Percentiles rank a stretch among this genome's conserved stretches.
phyloP scores from a whole-genome alignment of 768 basidiomycete genomes.

The Lentinula sp. region DNA sequence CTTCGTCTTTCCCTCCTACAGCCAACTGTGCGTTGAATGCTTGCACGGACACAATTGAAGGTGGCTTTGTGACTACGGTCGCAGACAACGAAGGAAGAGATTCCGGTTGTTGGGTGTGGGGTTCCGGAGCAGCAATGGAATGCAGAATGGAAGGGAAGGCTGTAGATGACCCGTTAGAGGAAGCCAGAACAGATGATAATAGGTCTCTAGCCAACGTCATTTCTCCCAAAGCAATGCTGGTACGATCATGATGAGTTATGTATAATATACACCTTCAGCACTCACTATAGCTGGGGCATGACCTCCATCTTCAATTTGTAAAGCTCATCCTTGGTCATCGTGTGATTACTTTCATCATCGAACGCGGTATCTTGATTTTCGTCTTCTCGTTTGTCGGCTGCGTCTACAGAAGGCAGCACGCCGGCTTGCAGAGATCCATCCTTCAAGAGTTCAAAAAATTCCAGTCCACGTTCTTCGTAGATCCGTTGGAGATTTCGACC shows the following conservation, averaged over 20 bases:
- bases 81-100: slow-evolving; percentile 40
- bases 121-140: slow-evolving; percentile 8
- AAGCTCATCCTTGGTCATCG: slow-evolving; percentile 72
- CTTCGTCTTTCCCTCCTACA: slow-evolving; percentile 77
- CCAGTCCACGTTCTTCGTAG: slow-evolving; percentile 65
- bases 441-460: slow-evolving; percentile 62
- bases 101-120: background rate
- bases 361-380: slow-evolving; percentile 19
- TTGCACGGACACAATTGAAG: slow-evolving; percentile 59
- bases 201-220: slow-evolving; percentile 75
- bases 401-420: slow-evolving; percentile 14
- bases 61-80: slow-evolving; percentile 59
- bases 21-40: slow-evolving; percentile 68
- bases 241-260: slow-evolving; percentile 8
- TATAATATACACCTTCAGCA: slow-evolving; percentile 9
- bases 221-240: slow-evolving; percentile 71
- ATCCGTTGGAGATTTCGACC: slow-evolving; percentile 64
- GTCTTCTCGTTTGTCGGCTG: slow-evolving; percentile 11
- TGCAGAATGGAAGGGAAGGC: slow-evolving; percentile 17
- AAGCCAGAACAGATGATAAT: slow-evolving; percentile 49
- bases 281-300: slow-evolving; percentile 68
- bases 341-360: slow-evolving; percentile 23
- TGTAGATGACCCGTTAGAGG: slow-evolving; percentile 22
- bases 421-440: slow-evolving; percentile 16
- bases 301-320: slow-evolving; percentile 70